phyloP scores from a whole-genome alignment of 768 basidiomycete genomes.

The Dioszegia aurantiaca region DNA sequence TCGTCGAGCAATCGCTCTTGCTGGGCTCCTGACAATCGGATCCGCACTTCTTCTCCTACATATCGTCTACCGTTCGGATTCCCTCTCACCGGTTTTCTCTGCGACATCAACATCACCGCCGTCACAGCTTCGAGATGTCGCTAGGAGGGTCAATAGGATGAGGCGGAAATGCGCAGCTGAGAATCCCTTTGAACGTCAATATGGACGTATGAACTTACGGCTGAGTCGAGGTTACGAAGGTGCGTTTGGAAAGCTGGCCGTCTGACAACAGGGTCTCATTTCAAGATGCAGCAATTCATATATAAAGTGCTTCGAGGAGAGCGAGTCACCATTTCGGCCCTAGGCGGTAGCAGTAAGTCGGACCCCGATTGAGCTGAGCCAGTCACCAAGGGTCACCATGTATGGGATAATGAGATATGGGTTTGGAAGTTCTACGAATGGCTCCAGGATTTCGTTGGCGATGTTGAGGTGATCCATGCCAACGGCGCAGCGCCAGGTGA shows the following conservation, averaged over 20 bases:
- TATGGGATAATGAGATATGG: slow-evolving; percentile 42
- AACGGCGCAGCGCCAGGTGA: slow-evolving; percentile 50
- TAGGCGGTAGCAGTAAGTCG: slow-evolving; percentile 47
- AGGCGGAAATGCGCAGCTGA: slow-evolving; percentile 21
- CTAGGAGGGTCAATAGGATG: slow-evolving; percentile 21
- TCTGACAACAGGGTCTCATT: slow-evolving; percentile 30
- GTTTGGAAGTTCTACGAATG: slow-evolving; percentile 43
- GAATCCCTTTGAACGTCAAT: slow-evolving; percentile 34
- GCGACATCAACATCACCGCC: too few relatives aligned
- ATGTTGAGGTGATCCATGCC: slow-evolving; percentile 25
- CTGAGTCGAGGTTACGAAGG: slow-evolving; percentile 43
- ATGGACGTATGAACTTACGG: slow-evolving; percentile 38
- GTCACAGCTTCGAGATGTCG: slow-evolving; percentile 7
- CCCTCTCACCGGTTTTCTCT: background rate
- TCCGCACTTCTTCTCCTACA: background rate
- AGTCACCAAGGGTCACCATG: slow-evolving; percentile 46
- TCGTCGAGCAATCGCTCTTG: background rate
- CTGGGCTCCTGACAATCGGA: background rate
- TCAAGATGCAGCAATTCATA: slow-evolving; percentile 30
- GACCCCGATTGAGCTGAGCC: background rate
- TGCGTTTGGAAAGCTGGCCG: slow-evolving; percentile 18
- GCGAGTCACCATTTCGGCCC: slow-evolving; percentile 32
- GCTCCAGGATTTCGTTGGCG: slow-evolving; percentile 36
- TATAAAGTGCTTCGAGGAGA: slow-evolving; percentile 43
- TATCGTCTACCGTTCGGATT: background rate